Evolutionary conservation across 2,329 filamentous ascomycete genomes (phyloP).

Genomic region (Chlorencoelia australis): DNA sequence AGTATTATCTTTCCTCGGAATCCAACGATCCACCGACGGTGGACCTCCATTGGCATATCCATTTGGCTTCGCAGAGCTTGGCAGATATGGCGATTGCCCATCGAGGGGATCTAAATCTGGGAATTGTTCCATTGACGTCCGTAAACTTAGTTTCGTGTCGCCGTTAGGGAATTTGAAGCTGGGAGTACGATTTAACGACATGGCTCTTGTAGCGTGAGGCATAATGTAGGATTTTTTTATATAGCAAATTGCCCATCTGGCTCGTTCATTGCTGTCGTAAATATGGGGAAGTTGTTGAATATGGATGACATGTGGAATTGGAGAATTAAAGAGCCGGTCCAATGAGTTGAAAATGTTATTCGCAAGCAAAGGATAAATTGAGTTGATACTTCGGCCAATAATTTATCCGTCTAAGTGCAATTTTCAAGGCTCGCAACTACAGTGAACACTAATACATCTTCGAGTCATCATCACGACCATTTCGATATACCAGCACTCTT

Average conservation of each 20-base stretch:
- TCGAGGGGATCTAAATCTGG: conserved; percentile 40
- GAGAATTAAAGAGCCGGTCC: no score
- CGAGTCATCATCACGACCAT: no score
- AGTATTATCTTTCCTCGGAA: conserved; percentile 43
- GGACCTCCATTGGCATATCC: conserved; percentile 21
- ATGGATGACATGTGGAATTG: no score
- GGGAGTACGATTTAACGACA: conserved; percentile 27
- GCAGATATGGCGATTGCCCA: conserved; percentile 11
- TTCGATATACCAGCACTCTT: no score
- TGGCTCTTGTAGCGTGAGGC: conserved; percentile 34
- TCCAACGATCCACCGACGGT: conserved; percentile 46
- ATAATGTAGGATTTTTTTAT: conserved; percentile 21
- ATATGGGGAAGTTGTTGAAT: no score
- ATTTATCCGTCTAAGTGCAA: no score
- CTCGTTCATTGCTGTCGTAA: conserved; percentile 5
- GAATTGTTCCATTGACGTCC: conserved; percentile 43
- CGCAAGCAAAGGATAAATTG: no score
- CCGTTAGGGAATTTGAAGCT: conserved; percentile 24
- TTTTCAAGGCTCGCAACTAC: no score
- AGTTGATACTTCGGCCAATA: no score
- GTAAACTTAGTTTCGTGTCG: conserved; percentile 18
- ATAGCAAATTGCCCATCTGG: conserved; percentile 8
- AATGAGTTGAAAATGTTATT: no score
- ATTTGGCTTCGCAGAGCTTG: conserved; percentile 17
- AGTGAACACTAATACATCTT: no score